Evolutionary conservation across 495 filamentous ascomycete genomes (phyloP), one percentile per base, ranked within the genome.

Genomic region (Penicillium flavigenum): DNA sequence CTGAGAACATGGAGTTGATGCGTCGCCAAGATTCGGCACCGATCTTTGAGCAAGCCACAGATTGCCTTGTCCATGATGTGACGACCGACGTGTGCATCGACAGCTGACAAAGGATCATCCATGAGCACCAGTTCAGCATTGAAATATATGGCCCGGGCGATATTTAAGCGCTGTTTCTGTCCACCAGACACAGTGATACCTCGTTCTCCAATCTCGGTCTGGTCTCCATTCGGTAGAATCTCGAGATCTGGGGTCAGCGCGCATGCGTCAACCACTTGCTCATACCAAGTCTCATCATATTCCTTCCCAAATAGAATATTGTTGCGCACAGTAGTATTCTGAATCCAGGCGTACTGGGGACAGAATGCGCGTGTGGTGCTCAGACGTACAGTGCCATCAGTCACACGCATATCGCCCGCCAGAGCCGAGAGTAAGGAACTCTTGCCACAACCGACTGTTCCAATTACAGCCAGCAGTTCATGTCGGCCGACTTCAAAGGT

Each of bases 41-140:
- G 95, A 71, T 93, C 83, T 62, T 89, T 89, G 48, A 98, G 77
- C 26, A 97, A 77, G 27, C 93, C 94, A 47, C 91, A 86, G 47
- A 98, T 97, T 36, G 91, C 94, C 56, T 96, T 86, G 65, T 97
- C 92, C 76, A 98, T 96, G 67, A 98, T 94, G 68, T 96, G 93
- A 16, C 89, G 86, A 12, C 93, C 94, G 51, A 93, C 90, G 60
- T 93, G 89, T 8, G 90, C 89, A 69, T 94, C 90, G 5, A 94
- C 89, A 9, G 90, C 90, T 10, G 86, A 90, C 14, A 94, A 71
- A 4, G 88, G 88, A 65, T 94, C 90, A 59, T 94, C 90, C 83
- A 93, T 83, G n/a, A 94, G 78, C 1, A 93, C 79, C 31, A 92
- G 82, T 57, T 91, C 88, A 8, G 89, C 83, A 60, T 93, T 81